Evolutionary conservation across 176 grass and related monocot species (phyloP).

Genomic region (Musa itinerans): DNA sequence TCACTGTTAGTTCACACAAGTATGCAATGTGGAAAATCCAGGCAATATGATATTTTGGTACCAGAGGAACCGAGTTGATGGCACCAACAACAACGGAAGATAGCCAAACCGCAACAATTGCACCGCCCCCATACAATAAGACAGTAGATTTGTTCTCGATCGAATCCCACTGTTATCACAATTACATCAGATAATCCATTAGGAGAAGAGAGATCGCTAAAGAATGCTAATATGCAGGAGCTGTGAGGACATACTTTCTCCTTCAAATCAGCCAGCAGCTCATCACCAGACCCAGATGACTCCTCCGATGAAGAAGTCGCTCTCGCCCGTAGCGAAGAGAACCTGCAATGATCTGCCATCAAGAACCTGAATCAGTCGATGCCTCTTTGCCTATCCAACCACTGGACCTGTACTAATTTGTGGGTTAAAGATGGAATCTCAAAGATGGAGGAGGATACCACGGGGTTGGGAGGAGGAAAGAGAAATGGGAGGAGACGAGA

Average conservation of each 20-base stretch:
- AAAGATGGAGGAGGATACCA: constrained; percentile 22
- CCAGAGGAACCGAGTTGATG: constrained; percentile 91
- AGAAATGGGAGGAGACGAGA: background rate
- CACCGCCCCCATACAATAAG: constrained; percentile 85
- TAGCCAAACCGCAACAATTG: constrained; percentile 73
- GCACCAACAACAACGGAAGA: constrained; percentile 77
- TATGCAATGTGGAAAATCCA: background rate
- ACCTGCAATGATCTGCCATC: constrained; percentile 45
- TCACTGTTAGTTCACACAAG: background rate
- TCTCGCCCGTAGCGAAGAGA: constrained; percentile 42
- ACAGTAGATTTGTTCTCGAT: constrained; percentile 92
- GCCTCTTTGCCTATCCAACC: background rate
- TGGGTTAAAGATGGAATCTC: constrained; percentile 10
- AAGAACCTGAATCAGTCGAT: background rate
- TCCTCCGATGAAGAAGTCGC: constrained; percentile 63
- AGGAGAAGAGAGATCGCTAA: background rate
- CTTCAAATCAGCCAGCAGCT: constrained; percentile 71
- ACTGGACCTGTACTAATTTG: background rate
- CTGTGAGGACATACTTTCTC: constrained; percentile 41
- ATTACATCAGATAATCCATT: background rate
- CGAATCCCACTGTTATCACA: constrained; percentile 62
- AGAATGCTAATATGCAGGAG: constrained; percentile 2
- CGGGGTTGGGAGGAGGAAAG: constrained; percentile 21
- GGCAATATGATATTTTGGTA: constrained; percentile 16
- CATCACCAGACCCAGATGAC: constrained; percentile 53